phyloP scores from a whole-genome alignment of 2,329 filamentous ascomycete genomes.

The Exophiala bonariae region DNA sequence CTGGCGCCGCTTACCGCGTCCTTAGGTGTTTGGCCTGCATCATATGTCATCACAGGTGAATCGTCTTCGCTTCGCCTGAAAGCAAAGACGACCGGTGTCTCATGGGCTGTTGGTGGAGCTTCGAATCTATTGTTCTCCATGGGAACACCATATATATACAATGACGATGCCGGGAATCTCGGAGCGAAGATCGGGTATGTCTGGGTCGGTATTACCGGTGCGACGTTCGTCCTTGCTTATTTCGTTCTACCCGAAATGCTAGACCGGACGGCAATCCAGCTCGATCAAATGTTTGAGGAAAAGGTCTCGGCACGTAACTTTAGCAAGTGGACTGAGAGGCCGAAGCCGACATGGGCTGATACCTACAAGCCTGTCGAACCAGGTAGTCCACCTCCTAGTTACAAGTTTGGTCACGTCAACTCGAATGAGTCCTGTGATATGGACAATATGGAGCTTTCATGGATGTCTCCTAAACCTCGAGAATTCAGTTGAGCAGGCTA shows the following conservation, averaged over 20 bases:
- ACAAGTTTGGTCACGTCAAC: no score
- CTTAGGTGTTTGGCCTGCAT: constrained; percentile 37
- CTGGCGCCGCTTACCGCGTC: constrained; percentile 43
- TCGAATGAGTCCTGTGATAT: no score
- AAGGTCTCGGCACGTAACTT: constrained; percentile 29
- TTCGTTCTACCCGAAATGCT: constrained; percentile 56
- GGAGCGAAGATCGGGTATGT: constrained; percentile 45
- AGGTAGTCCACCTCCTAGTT: no score
- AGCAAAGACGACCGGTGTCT: constrained; percentile 39
- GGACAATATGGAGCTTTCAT: no score
- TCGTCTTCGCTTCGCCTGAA: constrained; percentile 38
- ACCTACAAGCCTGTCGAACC: no score
- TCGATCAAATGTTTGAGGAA: constrained; percentile 44
- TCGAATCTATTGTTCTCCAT: constrained; percentile 47
- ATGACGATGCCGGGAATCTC: constrained; percentile 43
- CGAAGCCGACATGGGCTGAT: no score
- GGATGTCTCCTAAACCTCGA: no score
- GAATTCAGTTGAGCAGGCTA: background rate
- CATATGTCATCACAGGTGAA: constrained; percentile 38
- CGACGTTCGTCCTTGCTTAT: constrained; percentile 40
- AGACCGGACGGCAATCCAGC: constrained; percentile 48
- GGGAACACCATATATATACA: constrained; percentile 54
- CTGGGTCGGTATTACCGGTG: constrained; percentile 36
- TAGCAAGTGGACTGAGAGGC: constrained; percentile 47
- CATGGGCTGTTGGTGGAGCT: constrained; percentile 44